Evolutionary conservation across 306 rosid genomes (phyloP).

Genomic region (Pterocarpus macrocarpus): DNA sequence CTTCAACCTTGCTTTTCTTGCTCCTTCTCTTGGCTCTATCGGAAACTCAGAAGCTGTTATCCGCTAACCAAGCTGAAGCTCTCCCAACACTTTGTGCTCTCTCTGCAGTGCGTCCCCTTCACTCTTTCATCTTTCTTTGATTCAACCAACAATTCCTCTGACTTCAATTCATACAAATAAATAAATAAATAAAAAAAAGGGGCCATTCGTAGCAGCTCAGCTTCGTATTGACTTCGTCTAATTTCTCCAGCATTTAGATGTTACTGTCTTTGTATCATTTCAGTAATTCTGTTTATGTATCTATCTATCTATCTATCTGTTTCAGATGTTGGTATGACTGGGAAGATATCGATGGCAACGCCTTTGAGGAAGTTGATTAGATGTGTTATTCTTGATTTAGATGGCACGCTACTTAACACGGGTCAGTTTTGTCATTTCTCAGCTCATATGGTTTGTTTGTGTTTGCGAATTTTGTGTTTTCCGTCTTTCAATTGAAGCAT

Average conservation of each 20-base stretch:
- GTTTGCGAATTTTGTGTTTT: neutral
- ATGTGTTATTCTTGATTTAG: constrained; percentile 88
- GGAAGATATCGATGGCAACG: constrained; percentile 57
- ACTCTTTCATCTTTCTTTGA: no score
- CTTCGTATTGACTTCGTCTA: neutral
- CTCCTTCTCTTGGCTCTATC: no score
- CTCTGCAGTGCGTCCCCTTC: no score
- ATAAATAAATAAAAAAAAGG: no score
- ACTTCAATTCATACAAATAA: no score
- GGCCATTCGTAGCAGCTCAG: neutral
- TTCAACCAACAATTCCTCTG: no score
- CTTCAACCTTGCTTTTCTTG: no score
- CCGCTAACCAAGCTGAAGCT: no score
- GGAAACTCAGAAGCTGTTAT: no score
- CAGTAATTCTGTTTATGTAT: no score
- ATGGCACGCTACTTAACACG: constrained; percentile 86
- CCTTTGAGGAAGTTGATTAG: constrained; percentile 61
- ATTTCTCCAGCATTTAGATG: neutral
- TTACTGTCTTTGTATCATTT: no score
- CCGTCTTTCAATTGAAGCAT: constrained; percentile 1
- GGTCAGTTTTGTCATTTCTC: constrained; percentile 50
- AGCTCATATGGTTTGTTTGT: neutral
- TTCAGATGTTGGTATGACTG: constrained; percentile 9
- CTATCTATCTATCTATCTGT: neutral
- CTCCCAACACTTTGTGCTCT: no score